Evolutionary conservation across 495 filamentous ascomycete genomes (phyloP), one percentile per base, ranked within the genome.

Genomic region (Niebla homalea): DNA sequence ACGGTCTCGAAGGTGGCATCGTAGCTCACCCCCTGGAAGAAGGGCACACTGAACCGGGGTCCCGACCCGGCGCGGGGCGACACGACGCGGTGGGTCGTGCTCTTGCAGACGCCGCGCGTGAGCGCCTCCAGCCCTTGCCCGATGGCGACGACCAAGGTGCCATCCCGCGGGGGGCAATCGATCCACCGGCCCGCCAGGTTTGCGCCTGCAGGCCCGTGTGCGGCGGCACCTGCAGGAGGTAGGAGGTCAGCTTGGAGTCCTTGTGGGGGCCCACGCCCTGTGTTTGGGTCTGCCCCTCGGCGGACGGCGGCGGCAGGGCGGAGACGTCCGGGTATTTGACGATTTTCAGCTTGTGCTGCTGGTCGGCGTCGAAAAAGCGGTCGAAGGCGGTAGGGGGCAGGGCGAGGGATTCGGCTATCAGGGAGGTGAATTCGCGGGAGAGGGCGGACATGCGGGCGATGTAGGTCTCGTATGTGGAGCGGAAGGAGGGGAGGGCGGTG

Each of bases 281-380:
- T 11, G 69, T 60, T 39, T 63, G 29, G 37, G 39, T 46, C 37
- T n/a, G 1, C 32, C 69, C 52, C 5, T 32, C 29, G 29, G 29
- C n/a, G n/a, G n/a, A n/a, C n/a, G n/a, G n/a, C n/a, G n/a, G n/a
- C 12, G 65, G 66, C 5, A 80, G 60, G 52, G 64, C 61, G 4
- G 71, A 63, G 1, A 77, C 66, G 59, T 84, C 79, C 0, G 84
- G 82, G 57, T 94, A 95, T 64, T 92, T 93, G 55, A 96, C 78
- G 50, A 95, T 85, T 62, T 97, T 97, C 36, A 95, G 69, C 59
- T 92, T 90, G 68, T 94, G 87, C 72, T 94, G 83, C 65, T 89
- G 82, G 52, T 79, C 71, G 3, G 70, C 64, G 51, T 93, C 87
- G 65, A 86, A 93, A 71, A 93, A 97, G 50, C 77, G 75, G 57